A percentile compares a stretch with the other conserved stretches of the same genome.
Evolutionary conservation across 2,329 filamentous ascomycete species (phyloP).

Genomic region (Bretziella fagacearum): DNA sequence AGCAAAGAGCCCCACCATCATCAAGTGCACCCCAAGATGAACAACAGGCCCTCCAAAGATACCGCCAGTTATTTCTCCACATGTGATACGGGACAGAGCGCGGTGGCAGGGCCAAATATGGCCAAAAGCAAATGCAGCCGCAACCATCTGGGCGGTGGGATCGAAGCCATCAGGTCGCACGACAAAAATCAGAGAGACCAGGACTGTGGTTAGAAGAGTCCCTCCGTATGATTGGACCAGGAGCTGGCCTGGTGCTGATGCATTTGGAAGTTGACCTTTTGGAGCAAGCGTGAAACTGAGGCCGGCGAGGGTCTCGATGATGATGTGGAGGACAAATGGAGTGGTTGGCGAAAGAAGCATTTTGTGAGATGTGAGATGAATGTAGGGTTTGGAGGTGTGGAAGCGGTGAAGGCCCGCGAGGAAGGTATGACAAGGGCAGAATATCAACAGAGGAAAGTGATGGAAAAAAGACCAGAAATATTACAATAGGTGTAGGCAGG

Average conservation of each 20-base stretch:
- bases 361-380: background rate
- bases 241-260: conserved; percentile 25
- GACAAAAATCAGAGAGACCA: conserved; percentile 26
- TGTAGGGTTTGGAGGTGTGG: background rate
- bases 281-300: conserved; percentile 30
- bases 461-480: no score
- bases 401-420: background rate
- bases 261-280: conserved; percentile 26
- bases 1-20: conserved; percentile 24
- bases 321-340: conserved; percentile 25
- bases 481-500: no score
- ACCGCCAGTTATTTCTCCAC: conserved; percentile 14
- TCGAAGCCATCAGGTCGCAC: conserved; percentile 20
- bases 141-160: conserved; percentile 21
- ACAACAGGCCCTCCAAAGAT: conserved; percentile 30
- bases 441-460: no score
- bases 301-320: conserved; percentile 28
- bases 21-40: conserved; percentile 28
- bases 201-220: conserved; percentile 28
- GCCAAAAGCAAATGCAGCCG: conserved; percentile 29
- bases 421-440: no score
- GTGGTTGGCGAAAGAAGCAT: conserved; percentile 16
- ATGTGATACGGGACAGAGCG: conserved; percentile 23
- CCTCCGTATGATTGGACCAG: conserved; percentile 32
- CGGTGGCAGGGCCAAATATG: conserved; percentile 32